phyloP scores from a whole-genome alignment of 192 early-diverging fungal species.

The Phlyctochytrium planicorne region DNA sequence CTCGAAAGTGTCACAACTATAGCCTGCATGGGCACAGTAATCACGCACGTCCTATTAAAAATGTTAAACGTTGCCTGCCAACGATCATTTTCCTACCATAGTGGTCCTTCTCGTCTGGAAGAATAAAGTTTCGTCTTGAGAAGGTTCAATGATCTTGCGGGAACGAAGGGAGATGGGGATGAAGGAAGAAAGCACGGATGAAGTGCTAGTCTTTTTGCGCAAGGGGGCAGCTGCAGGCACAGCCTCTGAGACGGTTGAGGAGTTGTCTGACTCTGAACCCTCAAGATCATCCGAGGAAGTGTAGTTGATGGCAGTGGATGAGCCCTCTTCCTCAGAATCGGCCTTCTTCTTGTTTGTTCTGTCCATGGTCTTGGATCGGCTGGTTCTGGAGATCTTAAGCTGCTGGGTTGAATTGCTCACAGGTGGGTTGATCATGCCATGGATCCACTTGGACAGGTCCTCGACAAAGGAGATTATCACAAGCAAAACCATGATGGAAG shows the following conservation, averaged over 20 bases:
- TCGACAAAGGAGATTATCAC: conserved; percentile 20
- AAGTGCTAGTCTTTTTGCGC: neutral
- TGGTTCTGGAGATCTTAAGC: neutral
- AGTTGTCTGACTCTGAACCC: neutral
- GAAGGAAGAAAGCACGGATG: neutral
- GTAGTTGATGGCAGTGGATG: conserved; percentile 9
- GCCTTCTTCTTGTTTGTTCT: no score
- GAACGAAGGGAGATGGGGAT: neutral
- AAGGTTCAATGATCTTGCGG: neutral
- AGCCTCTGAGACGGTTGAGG: neutral
- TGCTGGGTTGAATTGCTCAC: no score
- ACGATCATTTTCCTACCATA: no score
- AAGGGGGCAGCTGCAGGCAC: neutral
- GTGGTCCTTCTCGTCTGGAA: neutral
- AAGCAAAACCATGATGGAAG: conserved; percentile 17
- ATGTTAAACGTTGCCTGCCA: no score
- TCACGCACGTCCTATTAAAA: conserved; percentile 2
- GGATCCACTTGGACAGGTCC: conserved; percentile 1
- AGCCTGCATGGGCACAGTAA: conserved; percentile 6
- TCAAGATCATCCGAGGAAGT: neutral
- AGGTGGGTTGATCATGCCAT: neutral
- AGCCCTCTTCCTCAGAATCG: neutral
- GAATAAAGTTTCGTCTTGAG: neutral
- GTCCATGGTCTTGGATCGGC: no score
- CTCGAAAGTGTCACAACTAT: conserved; percentile 6